Conservation (phyloP, 2,329 filamentous ascomycete genomes). For the Penicillium sp. region DNA sequence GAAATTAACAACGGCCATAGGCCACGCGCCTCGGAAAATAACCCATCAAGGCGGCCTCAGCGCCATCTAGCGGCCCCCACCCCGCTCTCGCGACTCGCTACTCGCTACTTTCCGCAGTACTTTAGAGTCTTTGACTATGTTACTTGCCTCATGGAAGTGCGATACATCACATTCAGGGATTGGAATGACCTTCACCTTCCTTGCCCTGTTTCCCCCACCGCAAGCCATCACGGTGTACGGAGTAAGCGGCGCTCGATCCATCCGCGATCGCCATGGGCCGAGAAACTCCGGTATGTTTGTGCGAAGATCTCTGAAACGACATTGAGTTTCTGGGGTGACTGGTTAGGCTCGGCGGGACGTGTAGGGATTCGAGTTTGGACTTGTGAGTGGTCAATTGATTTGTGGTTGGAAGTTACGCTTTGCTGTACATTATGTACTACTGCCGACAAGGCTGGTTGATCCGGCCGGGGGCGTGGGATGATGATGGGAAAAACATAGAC, state of each 20-base stretch:
- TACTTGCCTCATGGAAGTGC: too few relatives aligned
- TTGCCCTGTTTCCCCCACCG: not conserved
- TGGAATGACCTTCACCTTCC: not conserved
- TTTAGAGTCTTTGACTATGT: too few relatives aligned
- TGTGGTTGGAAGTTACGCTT: not conserved
- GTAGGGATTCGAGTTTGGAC: not conserved
- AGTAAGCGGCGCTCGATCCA: not conserved
- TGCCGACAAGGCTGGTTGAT: not conserved
- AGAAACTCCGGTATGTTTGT: not conserved
- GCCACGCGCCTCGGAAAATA: not conserved
- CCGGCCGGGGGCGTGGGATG: not conserved
- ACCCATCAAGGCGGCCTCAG: not conserved
- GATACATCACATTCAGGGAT: conserved; percentile 1
- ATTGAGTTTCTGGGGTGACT: not conserved
- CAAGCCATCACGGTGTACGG: not conserved
- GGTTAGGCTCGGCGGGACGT: not conserved
- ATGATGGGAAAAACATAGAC: not conserved
- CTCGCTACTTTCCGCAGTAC: not conserved
- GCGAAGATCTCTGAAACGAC: not conserved
- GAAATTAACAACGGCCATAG: not conserved
- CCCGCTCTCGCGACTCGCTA: not conserved
- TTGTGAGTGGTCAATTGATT: not conserved
- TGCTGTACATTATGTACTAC: too few relatives aligned
- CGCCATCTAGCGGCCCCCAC: not conserved
- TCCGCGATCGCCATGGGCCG: not conserved